Conservation (phyloP, 768 basidiomycete genomes). For the Pisolithus marmoratus region DNA sequence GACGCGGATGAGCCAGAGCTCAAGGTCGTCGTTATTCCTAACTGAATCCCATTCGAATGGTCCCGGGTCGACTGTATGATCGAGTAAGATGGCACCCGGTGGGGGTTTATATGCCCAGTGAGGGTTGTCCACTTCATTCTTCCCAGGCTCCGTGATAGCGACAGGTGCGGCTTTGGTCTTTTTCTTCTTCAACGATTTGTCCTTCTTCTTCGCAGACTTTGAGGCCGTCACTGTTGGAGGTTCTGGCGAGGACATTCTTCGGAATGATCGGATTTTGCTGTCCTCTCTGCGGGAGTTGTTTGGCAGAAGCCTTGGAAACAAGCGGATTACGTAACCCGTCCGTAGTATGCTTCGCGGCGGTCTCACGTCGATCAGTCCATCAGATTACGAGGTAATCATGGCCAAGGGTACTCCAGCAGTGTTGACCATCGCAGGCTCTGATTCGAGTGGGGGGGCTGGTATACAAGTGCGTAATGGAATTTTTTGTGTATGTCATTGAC, state of each 20-base stretch:
- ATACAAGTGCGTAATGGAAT: slow-evolving; percentile 56
- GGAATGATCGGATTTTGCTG: not conserved
- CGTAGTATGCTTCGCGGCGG: too few relatives aligned
- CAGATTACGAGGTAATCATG: slow-evolving; percentile 1
- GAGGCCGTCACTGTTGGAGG: slow-evolving; percentile 5
- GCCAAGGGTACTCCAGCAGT: slow-evolving; percentile 28
- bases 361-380: too few relatives aligned
- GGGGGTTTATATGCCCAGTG: slow-evolving; percentile 62
- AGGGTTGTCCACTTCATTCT: slow-evolving; percentile 49
- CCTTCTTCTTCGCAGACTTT: slow-evolving; percentile 11
- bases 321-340: not conserved
- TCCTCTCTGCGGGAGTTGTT: slow-evolving; percentile 17
- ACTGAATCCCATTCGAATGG: slow-evolving; percentile 68
- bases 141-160: slow-evolving; percentile 24
- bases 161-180: slow-evolving; percentile 2
- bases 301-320: slow-evolving; percentile 22
- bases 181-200: slow-evolving; percentile 6
- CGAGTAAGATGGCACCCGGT: slow-evolving; percentile 41
- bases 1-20: slow-evolving; percentile 67
- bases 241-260: slow-evolving; percentile 22
- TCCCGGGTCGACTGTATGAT: slow-evolving; percentile 37
- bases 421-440: slow-evolving; percentile 76
- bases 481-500: not conserved
- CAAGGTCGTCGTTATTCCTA: slow-evolving; percentile 48
- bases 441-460: slow-evolving; percentile 82